Base-by-base conservation (phyloP, 495 filamentous ascomycete genomes). In the Podospora sp. region DNA sequence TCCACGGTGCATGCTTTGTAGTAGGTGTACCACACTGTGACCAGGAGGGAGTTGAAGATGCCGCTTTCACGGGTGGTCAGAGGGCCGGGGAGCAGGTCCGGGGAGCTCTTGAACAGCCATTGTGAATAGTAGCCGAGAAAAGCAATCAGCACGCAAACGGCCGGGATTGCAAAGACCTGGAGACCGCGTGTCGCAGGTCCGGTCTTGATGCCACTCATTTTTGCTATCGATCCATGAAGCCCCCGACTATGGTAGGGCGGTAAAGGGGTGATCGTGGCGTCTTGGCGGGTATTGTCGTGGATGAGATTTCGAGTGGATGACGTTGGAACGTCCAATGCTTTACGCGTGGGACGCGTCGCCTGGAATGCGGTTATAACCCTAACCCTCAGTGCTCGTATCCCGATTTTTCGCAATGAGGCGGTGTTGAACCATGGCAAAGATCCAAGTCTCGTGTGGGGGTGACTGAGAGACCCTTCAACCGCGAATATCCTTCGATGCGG, bases 71-170 rank as follows among this genome's bases (percentile, higher is more conserved):
- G 77, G 24, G 71, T 73, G n/a, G 81, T 83, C 24, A 96, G 83
- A 0, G 91, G 88, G 21, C 84, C 86, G 0, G 91, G 89, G 57
- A 91, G 82, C 40, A 95, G 87, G 68, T 87, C 82, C 8, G 77
- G 73, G 18, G 79, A 69, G 68, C 63, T 68, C n/a, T 84, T 76
- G 75, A 99, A 94, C 58, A 97, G 86, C 70, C 84, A 85, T 77
- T 97, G 95, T 0, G 94, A 93, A 20, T 85, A 84, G 82, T 94
- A 97, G 36, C 90, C 87, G 7, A 97, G 88, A 72, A 96, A 94
- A 68, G 77, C 76, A 69, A 97, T 92, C 33, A 97, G 80, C 5
- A 80, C 12, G 58, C 80, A 88, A 46, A 92, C 91, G n/a, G 79
- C 82, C 20, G 91, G 91, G 4, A 92, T 81, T 22, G 89, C 88